Base-by-base conservation (phyloP, 2,329 filamentous ascomycete species). In the Magnaporthiopsis incrustans region DNA sequence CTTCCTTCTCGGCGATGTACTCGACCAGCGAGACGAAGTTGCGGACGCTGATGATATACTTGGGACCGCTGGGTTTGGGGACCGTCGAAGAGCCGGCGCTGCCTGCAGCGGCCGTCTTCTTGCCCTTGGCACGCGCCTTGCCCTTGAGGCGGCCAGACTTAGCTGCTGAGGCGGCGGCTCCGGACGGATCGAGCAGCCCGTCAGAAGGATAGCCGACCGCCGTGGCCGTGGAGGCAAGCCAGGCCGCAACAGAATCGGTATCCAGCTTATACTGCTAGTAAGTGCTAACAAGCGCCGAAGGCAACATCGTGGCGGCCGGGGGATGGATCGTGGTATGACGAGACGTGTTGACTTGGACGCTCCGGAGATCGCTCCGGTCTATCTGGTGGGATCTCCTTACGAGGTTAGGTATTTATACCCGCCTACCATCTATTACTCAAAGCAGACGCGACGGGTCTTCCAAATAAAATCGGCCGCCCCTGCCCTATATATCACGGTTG, bases 191-290 rank as follows among this genome's bases (percentile, higher is more conserved):
- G 14, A 71, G 66, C 12, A 71, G 64, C 2, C 4, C 30, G 44
- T 71, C 67, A 4, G 67, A 18, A 12, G 71, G 59, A 60, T 71
- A 78, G 4, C 77, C 77, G 57, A 68, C 69, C 3, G 68, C 66
- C 61, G 71, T 75, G 56, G 77, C 78, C 0, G 76, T 79, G 1
- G 73, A 74, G 2, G 75, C 77, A 10, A 80, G 75, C 78, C 77
- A 80, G 38, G 71, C 68, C 1, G 75, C 76, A 12, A 80, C 71
- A 2, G 72, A 70, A 53, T 78, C 69, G 0, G 74, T 77, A 63
- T 79, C 77, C n/a, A 73, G 65, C 65, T 78, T 79, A 68, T 79
- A 79, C 64, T 73, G 71, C 26, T 70, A 70, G 65, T 79, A 79
- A 1, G 69, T 70, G 63, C 74, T 72, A 44, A 67, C 12, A 0